Base-by-base conservation (phyloP, 1,284 basidiomycete genomes). In the Pholiota adiposa region DNA sequence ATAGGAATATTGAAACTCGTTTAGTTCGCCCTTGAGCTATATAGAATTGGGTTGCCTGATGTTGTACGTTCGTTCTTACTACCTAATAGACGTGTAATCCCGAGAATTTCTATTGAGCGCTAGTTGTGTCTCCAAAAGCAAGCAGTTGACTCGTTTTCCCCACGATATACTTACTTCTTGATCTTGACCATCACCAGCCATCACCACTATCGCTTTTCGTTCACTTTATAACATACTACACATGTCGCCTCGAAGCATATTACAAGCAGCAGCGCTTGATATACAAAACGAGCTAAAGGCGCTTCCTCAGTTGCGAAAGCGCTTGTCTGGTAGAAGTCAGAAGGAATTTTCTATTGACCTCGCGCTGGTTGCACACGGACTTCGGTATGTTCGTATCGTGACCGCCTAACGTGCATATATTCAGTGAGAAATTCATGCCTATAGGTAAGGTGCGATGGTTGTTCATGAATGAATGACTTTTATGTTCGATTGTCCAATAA, bases 361-460 rank as follows among this genome's bases (percentile, higher is more conserved):
- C 2, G 34, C 59, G 21, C 53, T 65, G 2, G 59, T 67, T 4
- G 64, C 59, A 16, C 43, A 60, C 40, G 31, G 56, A 19, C 51
- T 66, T 51, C 56, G 66, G 66, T 66, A 46, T 46, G 66, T 54
- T 8, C 38, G 6, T 38, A 4, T 16, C 36, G 8, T 18, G 2
- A 46, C n/a, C 12, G 36, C 21, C 11, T 41, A 11, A 41, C 9
- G n/a, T 19, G 18, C 7, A 41, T 12, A 31, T 34, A 36, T 48
- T 16, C 49, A 31, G 11, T 43, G 11, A 43, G 4, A 29, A 33
- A 27, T 46, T 21, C 27, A n/a, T n/a, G 27, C 21, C 16, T 19
- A 14, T 44, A 44, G 29, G 25, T 25, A 21, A n/a, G 34, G 21
- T 4, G 19, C 11, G 23, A 34, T 27, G 33, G 2, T 40, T 7